Conservation (phyloP, 768 basidiomycete genomes). For the Naematelia aurantialba region DNA sequence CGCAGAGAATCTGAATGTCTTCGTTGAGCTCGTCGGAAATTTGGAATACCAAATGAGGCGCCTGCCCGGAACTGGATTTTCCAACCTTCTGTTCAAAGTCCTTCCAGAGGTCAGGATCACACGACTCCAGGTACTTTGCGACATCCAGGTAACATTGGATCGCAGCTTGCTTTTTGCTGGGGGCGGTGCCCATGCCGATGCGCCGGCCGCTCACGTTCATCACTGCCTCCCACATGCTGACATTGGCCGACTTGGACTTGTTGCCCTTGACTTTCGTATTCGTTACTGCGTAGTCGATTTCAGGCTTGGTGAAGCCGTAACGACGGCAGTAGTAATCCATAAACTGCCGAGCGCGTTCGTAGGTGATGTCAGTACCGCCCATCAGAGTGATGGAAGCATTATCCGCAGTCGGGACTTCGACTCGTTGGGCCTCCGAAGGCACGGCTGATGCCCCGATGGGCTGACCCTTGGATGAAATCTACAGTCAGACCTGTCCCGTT, state of each 20-base stretch:
- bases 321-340: slow-evolving; percentile 92
- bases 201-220: slow-evolving; percentile 61
- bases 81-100: slow-evolving; percentile 55
- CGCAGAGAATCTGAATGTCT: slow-evolving; percentile 66
- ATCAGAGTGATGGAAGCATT: slow-evolving; percentile 53
- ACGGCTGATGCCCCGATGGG: slow-evolving; percentile 1
- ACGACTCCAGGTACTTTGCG: slow-evolving; percentile 75
- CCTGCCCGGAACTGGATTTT: slow-evolving; percentile 57
- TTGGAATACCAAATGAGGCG: slow-evolving; percentile 64
- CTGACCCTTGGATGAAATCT: slow-evolving; percentile 4
- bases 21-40: slow-evolving; percentile 65
- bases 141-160: slow-evolving; percentile 80
- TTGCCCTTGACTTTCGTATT: slow-evolving; percentile 12
- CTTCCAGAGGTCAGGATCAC: slow-evolving; percentile 76
- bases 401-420: background rate
- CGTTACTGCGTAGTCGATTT: slow-evolving; percentile 58
- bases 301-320: slow-evolving; percentile 70
- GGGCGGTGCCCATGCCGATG: slow-evolving; percentile 73
- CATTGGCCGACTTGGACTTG: slow-evolving; percentile 11
- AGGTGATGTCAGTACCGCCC: slow-evolving; percentile 63
- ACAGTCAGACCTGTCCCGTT: background rate
- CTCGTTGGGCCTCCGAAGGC: slow-evolving; percentile 28
- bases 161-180: slow-evolving; percentile 68
- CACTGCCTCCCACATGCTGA: slow-evolving; percentile 40
- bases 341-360: slow-evolving; percentile 75